Evolutionary conservation across 352 stramenopile genomes (phyloP).

Genomic region (Phytophthora lateralis): DNA sequence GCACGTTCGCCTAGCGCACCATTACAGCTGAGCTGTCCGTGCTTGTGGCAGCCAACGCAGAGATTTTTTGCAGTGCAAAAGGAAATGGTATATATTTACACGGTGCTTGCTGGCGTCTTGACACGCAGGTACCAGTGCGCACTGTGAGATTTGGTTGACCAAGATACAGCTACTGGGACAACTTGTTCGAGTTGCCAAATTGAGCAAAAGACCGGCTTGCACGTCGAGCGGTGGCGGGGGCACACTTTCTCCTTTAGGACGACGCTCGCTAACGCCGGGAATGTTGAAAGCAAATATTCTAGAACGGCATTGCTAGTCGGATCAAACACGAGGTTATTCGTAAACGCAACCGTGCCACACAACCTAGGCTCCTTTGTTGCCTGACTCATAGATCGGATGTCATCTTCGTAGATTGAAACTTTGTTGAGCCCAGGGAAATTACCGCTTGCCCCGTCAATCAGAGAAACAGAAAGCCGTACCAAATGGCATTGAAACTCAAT

Average conservation of each 20-base stretch:
- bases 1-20: too few species aligned
- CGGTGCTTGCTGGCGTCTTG: background rate
- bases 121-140: background rate
- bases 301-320: background rate
- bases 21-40: too few species aligned
- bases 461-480: background rate
- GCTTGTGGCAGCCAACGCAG: too few species aligned
- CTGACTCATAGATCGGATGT: background rate
- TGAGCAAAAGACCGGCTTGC: background rate
- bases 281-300: background rate
- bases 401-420: background rate
- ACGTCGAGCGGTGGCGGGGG: background rate
- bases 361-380: background rate
- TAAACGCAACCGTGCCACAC: background rate
- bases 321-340: background rate
- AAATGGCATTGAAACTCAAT: background rate
- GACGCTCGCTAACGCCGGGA: background rate
- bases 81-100: background rate
- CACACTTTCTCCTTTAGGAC: background rate
- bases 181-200: background rate
- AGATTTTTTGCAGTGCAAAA: too few species aligned
- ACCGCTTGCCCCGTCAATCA: background rate
- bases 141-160: background rate
- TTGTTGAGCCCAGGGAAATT: background rate
- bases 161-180: background rate